A percentile compares a stretch with the other conserved stretches of the same genome.
phyloP scores from a whole-genome alignment of 352 stramenopile genomes.

The Phytophthora constricta region DNA sequence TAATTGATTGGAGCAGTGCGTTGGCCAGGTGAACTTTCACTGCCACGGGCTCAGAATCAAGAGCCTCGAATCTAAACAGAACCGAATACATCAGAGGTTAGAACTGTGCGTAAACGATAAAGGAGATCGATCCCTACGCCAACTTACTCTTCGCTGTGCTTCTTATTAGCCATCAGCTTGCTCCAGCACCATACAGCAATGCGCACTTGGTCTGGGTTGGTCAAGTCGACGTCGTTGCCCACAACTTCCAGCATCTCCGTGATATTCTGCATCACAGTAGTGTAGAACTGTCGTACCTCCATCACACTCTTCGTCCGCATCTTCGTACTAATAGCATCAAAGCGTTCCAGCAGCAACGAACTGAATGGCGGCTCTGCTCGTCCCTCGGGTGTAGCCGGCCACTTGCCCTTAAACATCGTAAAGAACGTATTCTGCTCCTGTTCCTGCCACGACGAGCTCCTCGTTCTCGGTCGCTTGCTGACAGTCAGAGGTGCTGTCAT shows the following conservation, averaged over 20 bases:
- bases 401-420: slow-evolving; percentile 73
- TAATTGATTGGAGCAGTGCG: slow-evolving; percentile 67
- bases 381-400: slow-evolving; percentile 37
- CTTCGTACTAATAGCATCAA: slow-evolving; percentile 67
- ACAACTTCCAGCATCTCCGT: slow-evolving; percentile 46
- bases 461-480: slow-evolving; percentile 33
- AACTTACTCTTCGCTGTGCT: slow-evolving; percentile 47
- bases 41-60: slow-evolving; percentile 33
- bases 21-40: slow-evolving; percentile 49
- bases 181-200: slow-evolving; percentile 79
- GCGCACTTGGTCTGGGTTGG: slow-evolving; percentile 72
- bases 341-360: slow-evolving; percentile 59
- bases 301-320: slow-evolving; percentile 66
- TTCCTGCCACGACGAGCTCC: slow-evolving; percentile 48
- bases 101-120: not conserved
- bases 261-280: slow-evolving; percentile 55
- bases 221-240: slow-evolving; percentile 67
- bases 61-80: slow-evolving; percentile 40
- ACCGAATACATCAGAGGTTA: slow-evolving; percentile 23
- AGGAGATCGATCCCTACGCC: not conserved
- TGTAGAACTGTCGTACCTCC: slow-evolving; percentile 71
- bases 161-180: slow-evolving; percentile 59
- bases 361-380: slow-evolving; percentile 37
- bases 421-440: slow-evolving; percentile 77
- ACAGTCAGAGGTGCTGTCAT: slow-evolving; percentile 11